Evolutionary conservation across 257 asterid genomes (phyloP).

Genomic region (Nicotiana benthamiana): DNA sequence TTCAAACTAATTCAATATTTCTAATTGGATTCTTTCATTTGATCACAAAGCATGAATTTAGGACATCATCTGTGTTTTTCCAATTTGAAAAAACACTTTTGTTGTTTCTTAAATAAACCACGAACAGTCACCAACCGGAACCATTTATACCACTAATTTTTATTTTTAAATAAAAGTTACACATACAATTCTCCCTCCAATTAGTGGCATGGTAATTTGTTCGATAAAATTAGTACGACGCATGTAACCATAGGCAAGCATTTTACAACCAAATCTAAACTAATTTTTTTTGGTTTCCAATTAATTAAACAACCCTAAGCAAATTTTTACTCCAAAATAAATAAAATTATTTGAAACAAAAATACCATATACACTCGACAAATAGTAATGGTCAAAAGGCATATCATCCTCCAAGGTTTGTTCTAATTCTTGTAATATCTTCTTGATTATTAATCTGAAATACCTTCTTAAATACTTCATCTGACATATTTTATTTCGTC

Average conservation of each 20-base stretch:
- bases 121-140: not conserved
- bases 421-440: conserved; percentile 34
- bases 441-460: conserved; percentile 36
- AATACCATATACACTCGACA: not conserved
- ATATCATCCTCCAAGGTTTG: conserved; percentile 36
- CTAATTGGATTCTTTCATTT: not conserved
- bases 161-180: too few species aligned
- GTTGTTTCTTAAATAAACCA: not conserved
- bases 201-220: not conserved
- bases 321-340: not conserved
- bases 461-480: conserved; percentile 33
- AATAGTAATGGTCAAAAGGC: not conserved
- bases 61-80: not conserved
- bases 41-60: not conserved
- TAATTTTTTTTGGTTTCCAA: not conserved
- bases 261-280: conserved; percentile 8
- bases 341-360: not conserved
- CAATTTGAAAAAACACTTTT: too few species aligned
- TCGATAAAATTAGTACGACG: not conserved
- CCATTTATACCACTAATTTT: not conserved
- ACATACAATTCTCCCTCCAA: not conserved
- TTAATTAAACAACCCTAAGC: conserved; percentile 10
- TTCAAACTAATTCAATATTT: not conserved
- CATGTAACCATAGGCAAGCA: conserved; percentile 22
- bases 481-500: conserved; percentile 20